Conservation (phyloP, 2,329 filamentous ascomycete species). For the Ceratocystis alfenasii region DNA sequence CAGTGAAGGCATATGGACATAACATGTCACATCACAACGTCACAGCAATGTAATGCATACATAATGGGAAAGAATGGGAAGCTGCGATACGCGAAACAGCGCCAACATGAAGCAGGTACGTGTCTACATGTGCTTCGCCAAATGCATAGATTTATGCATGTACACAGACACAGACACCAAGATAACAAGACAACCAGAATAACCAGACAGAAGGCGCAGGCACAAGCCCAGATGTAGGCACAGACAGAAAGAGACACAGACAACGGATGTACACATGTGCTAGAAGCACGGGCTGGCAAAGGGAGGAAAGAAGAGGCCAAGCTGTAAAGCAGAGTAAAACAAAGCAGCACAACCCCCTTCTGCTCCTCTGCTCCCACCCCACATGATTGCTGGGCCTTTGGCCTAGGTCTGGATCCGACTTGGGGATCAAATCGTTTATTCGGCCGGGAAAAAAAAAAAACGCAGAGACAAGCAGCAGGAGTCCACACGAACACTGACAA, state of each 20-base stretch:
- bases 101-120: slow-evolving; percentile 6
- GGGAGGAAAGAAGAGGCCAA: not conserved
- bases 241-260: not conserved
- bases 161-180: not conserved
- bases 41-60: not conserved
- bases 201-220: too few species aligned
- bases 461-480: not conserved
- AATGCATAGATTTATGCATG: slow-evolving; percentile 1
- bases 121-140: not conserved
- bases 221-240: not conserved
- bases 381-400: not conserved
- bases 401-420: not conserved
- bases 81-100: not conserved
- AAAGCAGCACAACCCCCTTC: not conserved
- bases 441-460: not conserved
- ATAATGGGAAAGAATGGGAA: not conserved
- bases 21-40: slow-evolving; percentile 6
- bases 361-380: not conserved
- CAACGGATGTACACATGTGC: not conserved
- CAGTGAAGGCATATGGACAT: not conserved
- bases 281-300: not conserved
- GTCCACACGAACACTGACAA: not conserved
- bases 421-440: not conserved
- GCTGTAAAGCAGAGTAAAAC: not conserved
- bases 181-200: not conserved